phyloP scores from a whole-genome alignment of 139 green algal species.

The Choricystis sp. region DNA sequence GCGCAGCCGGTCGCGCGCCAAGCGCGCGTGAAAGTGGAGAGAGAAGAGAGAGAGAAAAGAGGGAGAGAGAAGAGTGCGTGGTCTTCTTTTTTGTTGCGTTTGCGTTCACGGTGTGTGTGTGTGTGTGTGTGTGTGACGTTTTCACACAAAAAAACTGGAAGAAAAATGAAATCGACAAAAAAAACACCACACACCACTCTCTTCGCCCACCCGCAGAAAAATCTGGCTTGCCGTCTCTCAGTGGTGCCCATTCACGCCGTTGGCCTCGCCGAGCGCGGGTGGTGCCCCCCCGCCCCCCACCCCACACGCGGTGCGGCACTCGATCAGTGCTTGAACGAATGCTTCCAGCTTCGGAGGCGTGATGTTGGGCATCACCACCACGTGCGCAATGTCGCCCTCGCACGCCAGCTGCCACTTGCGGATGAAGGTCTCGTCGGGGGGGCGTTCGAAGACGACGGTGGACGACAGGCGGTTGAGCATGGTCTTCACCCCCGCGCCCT shows the following conservation, averaged over 20 bases:
- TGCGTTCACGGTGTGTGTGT: too few relatives aligned
- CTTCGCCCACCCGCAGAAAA: background rate
- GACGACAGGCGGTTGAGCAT: slow-evolving; percentile 88
- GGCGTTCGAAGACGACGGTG: slow-evolving; percentile 89
- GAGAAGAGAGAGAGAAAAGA: too few relatives aligned
- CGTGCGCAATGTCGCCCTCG: slow-evolving; percentile 85
- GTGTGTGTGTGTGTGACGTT: too few relatives aligned
- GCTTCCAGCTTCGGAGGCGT: slow-evolving; percentile 70
- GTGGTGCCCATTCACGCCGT: too few relatives aligned
- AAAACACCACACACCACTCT: background rate
- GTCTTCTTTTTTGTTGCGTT: too few relatives aligned
- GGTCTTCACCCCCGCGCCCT: slow-evolving; percentile 45
- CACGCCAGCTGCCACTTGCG: slow-evolving; percentile 93
- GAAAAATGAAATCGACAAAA: background rate
- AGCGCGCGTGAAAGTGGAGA: too few relatives aligned
- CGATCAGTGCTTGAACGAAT: slow-evolving; percentile 69
- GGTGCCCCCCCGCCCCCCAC: background rate
- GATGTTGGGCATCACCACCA: slow-evolving; percentile 97
- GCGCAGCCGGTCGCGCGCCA: background rate
- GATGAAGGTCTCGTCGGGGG: slow-evolving; percentile 64
- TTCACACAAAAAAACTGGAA: too few relatives aligned
- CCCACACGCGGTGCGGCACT: slow-evolving; percentile 10
- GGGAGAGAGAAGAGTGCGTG: too few relatives aligned
- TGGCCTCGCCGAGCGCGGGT: too few relatives aligned
- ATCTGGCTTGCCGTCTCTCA: too few relatives aligned